phyloP scores from a whole-genome alignment of 1,284 basidiomycete genomes.

The Malassezia nana region DNA sequence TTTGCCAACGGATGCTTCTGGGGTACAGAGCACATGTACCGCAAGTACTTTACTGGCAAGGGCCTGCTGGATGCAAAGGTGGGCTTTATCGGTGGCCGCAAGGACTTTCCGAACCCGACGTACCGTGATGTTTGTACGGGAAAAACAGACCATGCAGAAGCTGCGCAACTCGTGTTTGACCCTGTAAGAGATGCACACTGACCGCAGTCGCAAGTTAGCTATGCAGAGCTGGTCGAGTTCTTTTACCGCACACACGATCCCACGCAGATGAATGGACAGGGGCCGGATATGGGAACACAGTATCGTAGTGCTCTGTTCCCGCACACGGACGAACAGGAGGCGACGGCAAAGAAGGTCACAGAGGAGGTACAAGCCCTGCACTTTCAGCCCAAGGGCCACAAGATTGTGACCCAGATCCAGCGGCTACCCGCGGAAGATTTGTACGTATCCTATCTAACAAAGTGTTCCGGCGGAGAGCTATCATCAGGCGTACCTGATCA shows the following conservation, averaged over 20 bases:
- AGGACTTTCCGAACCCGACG: slow-evolving; percentile 45
- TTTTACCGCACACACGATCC: slow-evolving; percentile 75
- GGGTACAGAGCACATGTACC: slow-evolving; percentile 44
- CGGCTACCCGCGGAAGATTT: slow-evolving; percentile 17
- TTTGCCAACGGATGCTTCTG: slow-evolving; percentile 41
- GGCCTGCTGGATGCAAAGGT: slow-evolving; percentile 77
- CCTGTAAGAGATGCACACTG: slow-evolving; percentile 49
- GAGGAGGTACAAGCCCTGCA: slow-evolving; percentile 75
- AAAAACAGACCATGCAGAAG: slow-evolving; percentile 78
- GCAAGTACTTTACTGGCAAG: slow-evolving; percentile 37
- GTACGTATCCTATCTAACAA: slow-evolving; percentile 13
- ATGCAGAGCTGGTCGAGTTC: slow-evolving; percentile 65
- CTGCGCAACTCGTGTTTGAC: slow-evolving; percentile 74
- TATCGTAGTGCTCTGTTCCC: slow-evolving; percentile 90
- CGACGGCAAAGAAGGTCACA: slow-evolving; percentile 68
- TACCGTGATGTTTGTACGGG: slow-evolving; percentile 67
- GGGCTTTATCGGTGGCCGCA: slow-evolving; percentile 62
- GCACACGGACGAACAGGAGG: slow-evolving; percentile 64
- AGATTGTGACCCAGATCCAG: slow-evolving; percentile 60
- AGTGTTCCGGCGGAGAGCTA: slow-evolving; percentile 38
- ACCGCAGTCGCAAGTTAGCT: slow-evolving; percentile 56
- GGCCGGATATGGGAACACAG: slow-evolving; percentile 52
- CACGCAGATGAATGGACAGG: slow-evolving; percentile 55
- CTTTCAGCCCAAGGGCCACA: slow-evolving; percentile 57
- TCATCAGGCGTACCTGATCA: slow-evolving; percentile 44